Base-by-base conservation (phyloP, 169 alveolate species). In the Theileria sp. region DNA sequence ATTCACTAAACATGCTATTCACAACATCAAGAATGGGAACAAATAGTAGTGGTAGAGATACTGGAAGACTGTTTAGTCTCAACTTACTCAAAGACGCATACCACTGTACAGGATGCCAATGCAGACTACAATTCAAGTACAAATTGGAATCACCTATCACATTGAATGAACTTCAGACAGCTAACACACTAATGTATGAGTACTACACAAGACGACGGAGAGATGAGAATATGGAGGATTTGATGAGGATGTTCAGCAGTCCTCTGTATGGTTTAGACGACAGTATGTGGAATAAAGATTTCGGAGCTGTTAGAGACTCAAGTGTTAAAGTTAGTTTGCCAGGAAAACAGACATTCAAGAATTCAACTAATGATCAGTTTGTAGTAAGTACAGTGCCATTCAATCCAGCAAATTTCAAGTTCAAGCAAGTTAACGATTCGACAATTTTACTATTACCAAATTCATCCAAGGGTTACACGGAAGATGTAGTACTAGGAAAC, bases 211-310 rank as follows among this genome's bases (percentile, higher is more conserved):
- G 72, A 32, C 38, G 72, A 30, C 8, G 32, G 19, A 19, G 32
- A 26, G 72, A 30, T 7, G 72, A 64, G 72, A 38, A 64, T 15
- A 19, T 64, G 72, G 72, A 64, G 19, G 72, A 64, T 7, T 19
- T 64, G 17, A 17, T 64, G 72, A 64, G 50, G 44, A 64, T 64
- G 72, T 2, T 64, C 26, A 64, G 38, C 21, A 64, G 72, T 21
- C 72, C 72, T 3, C 49, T 64, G 49, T 17, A 28, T 25, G 72
- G 72, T 28, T 3, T 64, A 15, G 72, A 64, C 51, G 44, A 19
- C 7, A 26, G 25, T 3, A 64, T 64, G 72, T 64, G 72, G 72
- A 64, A 64, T 34, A 64, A 32, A 17, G 44, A 15, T 3, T 5
- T 15, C 26, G 72, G 72, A 64, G 72, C 38, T 8, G 38, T 64